Evolutionary conservation across 2,329 filamentous ascomycete species (phyloP).

Genomic region (Paecilomyces dactylethromorphus): DNA sequence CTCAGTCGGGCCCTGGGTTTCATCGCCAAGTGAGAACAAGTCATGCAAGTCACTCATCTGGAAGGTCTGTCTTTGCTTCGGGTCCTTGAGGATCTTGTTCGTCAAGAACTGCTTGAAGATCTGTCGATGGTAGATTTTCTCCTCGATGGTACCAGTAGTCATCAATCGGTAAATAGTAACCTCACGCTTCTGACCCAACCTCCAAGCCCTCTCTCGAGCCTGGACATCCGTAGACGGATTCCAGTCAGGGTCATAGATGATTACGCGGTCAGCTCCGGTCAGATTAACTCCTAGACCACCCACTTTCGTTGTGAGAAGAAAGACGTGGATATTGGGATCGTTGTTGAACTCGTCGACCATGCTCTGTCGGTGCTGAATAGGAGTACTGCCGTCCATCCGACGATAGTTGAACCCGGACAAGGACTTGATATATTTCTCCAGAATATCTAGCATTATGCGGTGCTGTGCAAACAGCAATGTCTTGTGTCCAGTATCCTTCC

Average conservation of each 20-base stretch:
- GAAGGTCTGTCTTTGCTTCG: slow-evolving; percentile 87
- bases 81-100: slow-evolving; percentile 91
- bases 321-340: slow-evolving; percentile 71
- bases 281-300: slow-evolving; percentile 90
- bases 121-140: slow-evolving; percentile 98
- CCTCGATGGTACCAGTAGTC: slow-evolving; percentile 95
- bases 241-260: slow-evolving; percentile 98
- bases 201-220: slow-evolving; percentile 91
- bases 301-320: slow-evolving; percentile 90
- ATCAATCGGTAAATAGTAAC: slow-evolving; percentile 97
- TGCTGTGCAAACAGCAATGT: slow-evolving; percentile 89
- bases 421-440: slow-evolving; percentile 70
- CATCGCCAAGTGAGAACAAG: slow-evolving; percentile 71
- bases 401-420: slow-evolving; percentile 68
- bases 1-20: slow-evolving; percentile 65
- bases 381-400: slow-evolving; percentile 89
- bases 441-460: slow-evolving; percentile 89
- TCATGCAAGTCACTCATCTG: slow-evolving; percentile 87
- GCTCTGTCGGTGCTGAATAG: slow-evolving; percentile 78
- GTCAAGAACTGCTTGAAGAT: slow-evolving; percentile 98
- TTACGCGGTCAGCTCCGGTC: slow-evolving; percentile 89
- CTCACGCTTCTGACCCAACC: slow-evolving; percentile 86
- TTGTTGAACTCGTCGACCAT: slow-evolving; percentile 93
- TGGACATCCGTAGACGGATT: slow-evolving; percentile 96
- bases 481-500: slow-evolving; percentile 90